Base-by-base conservation (phyloP, 163 green algal genomes). In the Trebouxia gelatinosa region DNA sequence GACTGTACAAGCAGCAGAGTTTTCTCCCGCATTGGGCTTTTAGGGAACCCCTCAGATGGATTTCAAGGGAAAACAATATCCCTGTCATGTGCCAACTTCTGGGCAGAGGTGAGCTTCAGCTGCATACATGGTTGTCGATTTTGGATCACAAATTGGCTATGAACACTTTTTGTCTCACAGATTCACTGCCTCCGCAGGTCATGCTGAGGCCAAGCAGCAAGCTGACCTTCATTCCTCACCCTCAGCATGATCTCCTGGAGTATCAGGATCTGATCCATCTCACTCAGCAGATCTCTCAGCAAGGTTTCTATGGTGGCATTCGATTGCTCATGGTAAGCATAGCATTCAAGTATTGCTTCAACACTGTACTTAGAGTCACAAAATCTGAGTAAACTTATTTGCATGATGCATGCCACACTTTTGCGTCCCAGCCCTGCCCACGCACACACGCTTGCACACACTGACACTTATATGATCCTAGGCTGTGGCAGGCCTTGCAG, bases 1-100 rank as follows among this genome's bases (percentile, higher is more conserved):
- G 2, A 2, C 3, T 19, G 19, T 59, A 23, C 3, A 2, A 3
- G 23, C 21, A 72, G 64, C 40, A n/a, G 28, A 32, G 79, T 21
- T 62, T 87, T 29, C 71, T 87, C 91, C 0, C 81, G 93, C 1
- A 80, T 94, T 5, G 93, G 93, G 0, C 82, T 97, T 9, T 81
- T 97, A 1, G 93, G 93, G 26, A 97, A 97, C 70, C 90, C 93
- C 29, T 89, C 74, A 11, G 93, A 97, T 72, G 89, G 89, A 16
- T 97, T 90, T 78, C 74, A 78, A 29, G 93, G 93, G 13, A 90
- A 90, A 13, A 90, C 82, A 0, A 83, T 97, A 2, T 86, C 88
- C 0, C 80, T 95, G 2, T 87, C 83, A 0, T 71, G 96, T 1
- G 57, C 77, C 0, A 95, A 97, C 77, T 97, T 93, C 71, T 90